Conservation (phyloP, 1,284 basidiomycete species). For the Cryptococcus wingfieldii region DNA sequence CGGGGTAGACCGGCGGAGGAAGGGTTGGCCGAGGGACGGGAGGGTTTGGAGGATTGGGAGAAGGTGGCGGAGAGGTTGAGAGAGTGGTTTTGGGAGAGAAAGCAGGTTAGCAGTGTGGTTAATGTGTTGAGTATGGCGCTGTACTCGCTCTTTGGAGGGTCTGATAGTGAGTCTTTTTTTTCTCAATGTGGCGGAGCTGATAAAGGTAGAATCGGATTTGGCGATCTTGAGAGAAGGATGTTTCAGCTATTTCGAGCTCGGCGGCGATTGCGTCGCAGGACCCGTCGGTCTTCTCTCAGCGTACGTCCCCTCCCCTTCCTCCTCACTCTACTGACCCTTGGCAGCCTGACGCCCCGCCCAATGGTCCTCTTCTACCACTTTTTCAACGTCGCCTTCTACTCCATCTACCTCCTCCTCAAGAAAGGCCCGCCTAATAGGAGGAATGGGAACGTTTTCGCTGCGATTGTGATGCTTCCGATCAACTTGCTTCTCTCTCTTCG, state of each 20-base stretch:
- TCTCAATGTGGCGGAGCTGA: slow-evolving; percentile 2
- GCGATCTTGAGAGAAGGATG: slow-evolving; percentile 86
- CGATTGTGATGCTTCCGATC: slow-evolving; percentile 59
- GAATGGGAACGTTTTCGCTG: slow-evolving; percentile 3
- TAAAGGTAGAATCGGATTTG: slow-evolving; percentile 49
- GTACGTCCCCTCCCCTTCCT: slow-evolving; percentile 51
- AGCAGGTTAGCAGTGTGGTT: slow-evolving; percentile 73
- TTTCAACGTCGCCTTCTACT: slow-evolving; percentile 91
- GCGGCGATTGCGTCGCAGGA: slow-evolving; percentile 81
- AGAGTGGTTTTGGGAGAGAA: slow-evolving; percentile 79
- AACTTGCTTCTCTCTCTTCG: slow-evolving; percentile 56
- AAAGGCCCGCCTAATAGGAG: slow-evolving; percentile 53
- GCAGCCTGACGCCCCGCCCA: slow-evolving; percentile 65
- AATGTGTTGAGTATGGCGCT: slow-evolving; percentile 87
- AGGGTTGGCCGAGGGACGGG: slow-evolving; percentile 29
- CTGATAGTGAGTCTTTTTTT: slow-evolving; percentile 63
- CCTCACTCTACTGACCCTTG: neutral
- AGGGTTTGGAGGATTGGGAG: slow-evolving; percentile 59
- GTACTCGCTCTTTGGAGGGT: slow-evolving; percentile 81
- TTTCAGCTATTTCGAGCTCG: slow-evolving; percentile 95
- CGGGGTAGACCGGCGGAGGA: neutral
- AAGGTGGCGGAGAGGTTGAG: slow-evolving; percentile 58
- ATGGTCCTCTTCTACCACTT: slow-evolving; percentile 82
- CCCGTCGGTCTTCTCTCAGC: slow-evolving; percentile 83
- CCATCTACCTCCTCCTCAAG: slow-evolving; percentile 79